Evolutionary conservation across 345 rosid species (phyloP), one percentile per base, ranked within the genome.

Genomic region (Syzygium aqueum): DNA sequence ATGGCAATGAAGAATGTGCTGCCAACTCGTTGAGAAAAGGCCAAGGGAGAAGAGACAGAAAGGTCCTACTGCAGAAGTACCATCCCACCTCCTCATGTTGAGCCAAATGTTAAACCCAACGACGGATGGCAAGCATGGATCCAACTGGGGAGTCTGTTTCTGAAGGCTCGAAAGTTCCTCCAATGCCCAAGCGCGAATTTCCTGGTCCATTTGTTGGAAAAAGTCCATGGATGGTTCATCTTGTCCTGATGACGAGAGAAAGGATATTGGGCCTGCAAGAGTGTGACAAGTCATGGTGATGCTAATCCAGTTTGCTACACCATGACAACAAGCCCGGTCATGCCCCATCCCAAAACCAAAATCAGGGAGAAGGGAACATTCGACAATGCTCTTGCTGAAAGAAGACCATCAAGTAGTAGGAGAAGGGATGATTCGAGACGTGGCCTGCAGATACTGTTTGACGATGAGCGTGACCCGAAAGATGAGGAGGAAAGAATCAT

Each of bases 401-500:
- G 86, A 91, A 89, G 94, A 90, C 91, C 90, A 87, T 89, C 93
- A 77, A 93, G 95, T 85, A 91, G 92, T 93, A 88, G 91, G 43
- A 40, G 43, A 40, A 4, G 43, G 43, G 43, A 40, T 40, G 43
- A 40, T 40, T 40, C 43, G 43, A 40, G 43, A 15, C 33, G 82
- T 91, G 97, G 97, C 65, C 91, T 95, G 84, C 96, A 94, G 87
- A 90, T 94, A 85, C 89, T 95, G 89, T 86, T 93, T 59, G 96
- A 92, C 57, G 96, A 95, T 52, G 96, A 93, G 84, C 91, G 87
- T 21, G 22, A 90, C 65, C 88, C 88, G 88, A 89, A 89, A 28
- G 96, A 96, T 85, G 92, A 91, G 84, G 98, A 97, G 93, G 98
- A 97, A 90, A 94, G 90, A 92, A 94, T 95, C 85, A 95, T 96